Evolutionary conservation across 2,329 filamentous ascomycete genomes (phyloP), one percentile per base, ranked within the genome.

Genomic region (Sarocladium kiliense): DNA sequence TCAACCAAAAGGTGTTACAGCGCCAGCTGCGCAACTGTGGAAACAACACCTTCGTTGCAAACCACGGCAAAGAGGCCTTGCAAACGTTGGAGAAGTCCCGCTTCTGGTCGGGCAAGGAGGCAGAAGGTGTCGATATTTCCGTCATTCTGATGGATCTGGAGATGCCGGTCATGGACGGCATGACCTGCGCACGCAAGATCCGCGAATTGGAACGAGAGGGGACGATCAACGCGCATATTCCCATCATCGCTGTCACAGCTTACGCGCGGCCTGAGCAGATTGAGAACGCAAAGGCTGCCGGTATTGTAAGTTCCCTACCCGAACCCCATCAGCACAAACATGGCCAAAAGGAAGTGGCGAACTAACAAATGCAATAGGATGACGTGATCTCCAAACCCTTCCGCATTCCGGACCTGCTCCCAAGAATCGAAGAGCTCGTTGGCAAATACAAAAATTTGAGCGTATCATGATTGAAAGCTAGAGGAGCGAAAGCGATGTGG

Each of bases 111-210:
- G 76, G 76, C 14, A 70, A 76, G 9, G 75, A 77, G 58, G 57
- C 67, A 16, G 69, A 74, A 14, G 77, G 77, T 2, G 69, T 76
- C 9, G 77, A 84, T 49, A 77, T 89, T 23, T 82, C 83, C 9
- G 77, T 91, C 45, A 85, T 92, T 12, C 69, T 92, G 5, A 91
- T 92, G 88, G 89, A 92, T 64, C 76, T 91, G 49, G 88, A 91
- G 64, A 92, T 92, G 88, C 88, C 88, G 1, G 79, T 91, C 42
- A 91, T 91, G 88, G 87, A 92, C 63, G 89, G 89, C 34, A 81
- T 89, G 68, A 87, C 86, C 2, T 90, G 88, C 59, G 85, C 88
- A 12, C 77, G 79, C 41, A 80, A 75, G 57, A 91, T 93, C 54
- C 79, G 89, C 18, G 79, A 86, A 57, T 74, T 89, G 18, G 87